phyloP scores from a whole-genome alignment of 805 yeast genomes.

The Scheffersomyces lignosus region DNA sequence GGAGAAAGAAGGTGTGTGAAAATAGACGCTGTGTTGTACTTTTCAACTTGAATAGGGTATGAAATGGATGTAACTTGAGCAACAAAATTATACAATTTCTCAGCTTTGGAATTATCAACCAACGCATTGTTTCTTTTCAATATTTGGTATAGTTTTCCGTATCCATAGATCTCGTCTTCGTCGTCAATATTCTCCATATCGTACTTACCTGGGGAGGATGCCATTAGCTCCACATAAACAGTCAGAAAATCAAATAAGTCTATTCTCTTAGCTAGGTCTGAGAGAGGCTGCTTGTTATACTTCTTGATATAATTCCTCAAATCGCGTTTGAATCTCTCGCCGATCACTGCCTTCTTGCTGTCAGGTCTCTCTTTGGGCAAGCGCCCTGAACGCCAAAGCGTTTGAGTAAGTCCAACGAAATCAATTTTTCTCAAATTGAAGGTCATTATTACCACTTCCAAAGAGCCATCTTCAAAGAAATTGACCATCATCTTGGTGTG shows the following conservation, averaged over 20 bases:
- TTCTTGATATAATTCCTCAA: slow-evolving; percentile 44
- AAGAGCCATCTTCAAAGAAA: slow-evolving; percentile 43
- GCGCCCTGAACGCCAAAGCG: slow-evolving; percentile 62
- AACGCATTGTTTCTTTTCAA: slow-evolving; percentile 35
- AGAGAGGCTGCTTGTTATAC: slow-evolving; percentile 35
- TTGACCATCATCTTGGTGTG: slow-evolving; percentile 72
- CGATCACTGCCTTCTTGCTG: slow-evolving; percentile 1
- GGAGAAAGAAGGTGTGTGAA: slow-evolving; percentile 52
- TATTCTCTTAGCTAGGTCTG: slow-evolving; percentile 27
- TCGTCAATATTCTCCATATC: slow-evolving; percentile 7
- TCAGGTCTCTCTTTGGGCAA: slow-evolving; percentile 11
- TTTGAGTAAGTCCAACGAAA: slow-evolving; percentile 59
- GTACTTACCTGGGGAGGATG: slow-evolving; percentile 52
- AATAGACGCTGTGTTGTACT: slow-evolving; percentile 35
- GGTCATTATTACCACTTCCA: slow-evolving; percentile 58
- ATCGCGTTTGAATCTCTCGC: slow-evolving; percentile 42
- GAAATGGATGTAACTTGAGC: slow-evolving; percentile 53
- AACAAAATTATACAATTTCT: slow-evolving; percentile 28
- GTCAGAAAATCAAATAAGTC: slow-evolving; percentile 42
- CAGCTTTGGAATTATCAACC: slow-evolving; percentile 9
- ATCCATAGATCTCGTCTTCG: slow-evolving; percentile 42
- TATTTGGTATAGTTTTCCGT: slow-evolving; percentile 45
- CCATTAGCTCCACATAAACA: slow-evolving; percentile 53
- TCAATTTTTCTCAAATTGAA: slow-evolving; percentile 59
- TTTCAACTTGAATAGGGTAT: slow-evolving; percentile 34